Base-by-base conservation (phyloP, 768 basidiomycete species). In the Lactarius hatsudake region DNA sequence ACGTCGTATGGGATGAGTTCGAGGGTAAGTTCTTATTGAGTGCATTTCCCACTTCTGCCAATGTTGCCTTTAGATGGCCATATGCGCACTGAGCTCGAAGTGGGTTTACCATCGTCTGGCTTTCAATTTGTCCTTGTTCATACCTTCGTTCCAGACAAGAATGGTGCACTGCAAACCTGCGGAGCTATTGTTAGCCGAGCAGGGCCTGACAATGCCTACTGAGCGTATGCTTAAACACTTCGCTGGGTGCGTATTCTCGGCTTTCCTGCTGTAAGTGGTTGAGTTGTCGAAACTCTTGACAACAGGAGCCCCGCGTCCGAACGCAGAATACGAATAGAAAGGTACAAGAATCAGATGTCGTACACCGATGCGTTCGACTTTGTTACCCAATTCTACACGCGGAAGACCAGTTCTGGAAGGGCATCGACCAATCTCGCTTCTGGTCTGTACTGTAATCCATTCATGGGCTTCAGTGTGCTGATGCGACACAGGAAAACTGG, bases 1-100 rank as follows among this genome's bases (percentile, higher is more conserved):
- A 97, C 70, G 90, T 99, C 3, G 79, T 94, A 2, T 98, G 93
- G 87, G 96, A 99, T 73, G 86, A 92, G 63, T 96, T 96, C 73
- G 82, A 90, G 62, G 94, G 92, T 89, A 72, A 61, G 73, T 60
- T 48, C 40, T 62, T 38, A 38, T 48, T 56, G 40, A 36, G 15
- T 23, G 36, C 60, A n/a, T 58, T 42, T 17, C 42, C 42, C 36
- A 54, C 62, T 23, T 34, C 43, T 58, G 56, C 5, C 63, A 59
- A 70, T 61, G 57, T 20, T 70, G 67, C 7, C 51, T 42, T 28
- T 72, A 90, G 94, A 97, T 75, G 86, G 85, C 2, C 77, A 86
- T 38, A 92, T 97, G 87, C 84, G 96, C 15, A 87, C 88, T 9
- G 95, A 98, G 76, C 84, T 97, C 2, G 95, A 97, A 81, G 93